A percentile compares a stretch with the other conserved stretches of the same genome.
These are phyloP conservation scores for Aspergillus bertholletiae DNA, from an alignment of 495 filamentous ascomycete species.

Conservation along the genomic window DNA sequence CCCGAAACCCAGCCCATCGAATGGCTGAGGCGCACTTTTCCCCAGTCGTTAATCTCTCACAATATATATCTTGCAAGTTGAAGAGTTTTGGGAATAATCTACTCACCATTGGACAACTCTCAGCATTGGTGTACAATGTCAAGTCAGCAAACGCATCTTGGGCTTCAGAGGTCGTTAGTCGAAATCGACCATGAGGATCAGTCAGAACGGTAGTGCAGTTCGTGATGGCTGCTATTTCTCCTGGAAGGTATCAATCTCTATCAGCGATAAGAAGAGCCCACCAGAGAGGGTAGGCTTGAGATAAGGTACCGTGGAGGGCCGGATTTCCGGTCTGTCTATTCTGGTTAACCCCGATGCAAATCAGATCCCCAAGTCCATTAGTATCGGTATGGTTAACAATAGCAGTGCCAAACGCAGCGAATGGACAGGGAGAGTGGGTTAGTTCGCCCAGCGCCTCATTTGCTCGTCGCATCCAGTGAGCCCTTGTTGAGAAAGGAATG, in stretches of 20 bases:
- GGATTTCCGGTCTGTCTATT: neutral
- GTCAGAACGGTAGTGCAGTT: slow-evolving; percentile 49
- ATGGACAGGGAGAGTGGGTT: slow-evolving; percentile 41
- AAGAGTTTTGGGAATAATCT: neutral
- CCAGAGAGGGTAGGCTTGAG: neutral
- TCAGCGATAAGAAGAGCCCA: neutral
- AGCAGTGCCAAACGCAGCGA: slow-evolving; percentile 47
- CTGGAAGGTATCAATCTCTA: slow-evolving; percentile 15
- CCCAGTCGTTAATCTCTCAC: too few relatives aligned
- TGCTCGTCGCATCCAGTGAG: slow-evolving; percentile 48
- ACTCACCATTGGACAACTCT: slow-evolving; percentile 52
- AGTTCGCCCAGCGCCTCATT: slow-evolving; percentile 38
- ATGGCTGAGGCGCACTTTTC: slow-evolving; percentile 52
- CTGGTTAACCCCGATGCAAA: slow-evolving; percentile 35
- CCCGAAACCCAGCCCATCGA: slow-evolving; percentile 50
- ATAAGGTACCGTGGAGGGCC: neutral
- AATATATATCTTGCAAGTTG: too few relatives aligned
- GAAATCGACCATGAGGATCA: slow-evolving; percentile 38
- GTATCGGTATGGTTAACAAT: slow-evolving; percentile 51
- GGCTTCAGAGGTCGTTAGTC: slow-evolving; percentile 33
- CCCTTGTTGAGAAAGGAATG: slow-evolving; percentile 28
- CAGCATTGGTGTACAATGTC: slow-evolving; percentile 53
- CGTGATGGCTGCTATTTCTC: slow-evolving; percentile 50
- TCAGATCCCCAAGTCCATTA: slow-evolving; percentile 31
- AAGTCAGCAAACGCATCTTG: slow-evolving; percentile 42